Conservation (phyloP, 129 eudicot genomes). For the Pseudognaphalium luteoalbum region DNA sequence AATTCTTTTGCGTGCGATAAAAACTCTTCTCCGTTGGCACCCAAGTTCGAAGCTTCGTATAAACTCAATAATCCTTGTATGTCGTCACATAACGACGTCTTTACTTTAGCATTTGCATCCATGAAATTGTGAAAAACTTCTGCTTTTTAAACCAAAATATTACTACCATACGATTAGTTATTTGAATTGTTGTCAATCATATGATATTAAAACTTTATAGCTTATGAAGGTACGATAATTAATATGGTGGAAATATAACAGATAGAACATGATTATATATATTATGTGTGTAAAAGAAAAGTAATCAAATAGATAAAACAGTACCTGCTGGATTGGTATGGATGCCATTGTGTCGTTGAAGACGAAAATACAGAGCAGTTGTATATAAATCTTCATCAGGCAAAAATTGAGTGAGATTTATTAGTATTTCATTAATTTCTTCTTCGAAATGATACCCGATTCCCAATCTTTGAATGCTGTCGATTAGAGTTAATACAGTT, state of each 20-base stretch:
- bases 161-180: neutral
- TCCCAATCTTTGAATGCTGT: conserved; percentile 57
- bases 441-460: conserved; percentile 46
- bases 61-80: conserved; percentile 51
- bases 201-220: no score
- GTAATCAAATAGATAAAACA: no score
- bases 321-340: no score
- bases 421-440: conserved; percentile 28
- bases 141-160: neutral
- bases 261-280: no score
- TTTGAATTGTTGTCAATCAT: no score
- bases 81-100: conserved; percentile 34
- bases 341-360: conserved; percentile 48
- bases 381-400: conserved; percentile 38
- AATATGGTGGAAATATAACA: no score
- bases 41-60: conserved; percentile 63
- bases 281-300: no score
- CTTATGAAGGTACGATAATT: no score
- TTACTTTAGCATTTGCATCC: conserved; percentile 45
- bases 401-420: conserved; percentile 8
- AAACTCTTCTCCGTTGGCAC: conserved; percentile 41
- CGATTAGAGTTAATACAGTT: conserved; percentile 37
- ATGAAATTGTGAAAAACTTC: conserved; percentile 42
- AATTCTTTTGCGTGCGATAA: conserved; percentile 40
- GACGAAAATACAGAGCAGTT: conserved; percentile 46